Evolutionary conservation across 805 yeast species (phyloP).

Genomic region (Starmera pachycereana): DNA sequence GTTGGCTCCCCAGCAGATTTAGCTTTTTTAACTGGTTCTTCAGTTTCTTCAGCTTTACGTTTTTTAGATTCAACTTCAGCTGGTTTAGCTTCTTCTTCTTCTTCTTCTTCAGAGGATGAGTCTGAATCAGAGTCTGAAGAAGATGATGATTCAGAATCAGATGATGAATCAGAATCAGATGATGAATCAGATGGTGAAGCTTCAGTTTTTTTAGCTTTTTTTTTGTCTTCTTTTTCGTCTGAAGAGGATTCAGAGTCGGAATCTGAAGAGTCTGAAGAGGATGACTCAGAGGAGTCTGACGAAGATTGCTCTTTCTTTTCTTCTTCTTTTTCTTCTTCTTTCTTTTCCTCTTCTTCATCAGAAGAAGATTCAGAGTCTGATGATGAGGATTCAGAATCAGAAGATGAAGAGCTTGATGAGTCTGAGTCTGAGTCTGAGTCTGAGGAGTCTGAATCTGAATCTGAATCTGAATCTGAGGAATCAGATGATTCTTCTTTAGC

Average conservation of each 20-base stretch:
- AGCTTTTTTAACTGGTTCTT: slow-evolving; percentile 42
- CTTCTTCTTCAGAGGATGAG: slow-evolving; percentile 20
- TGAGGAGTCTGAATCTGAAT: slow-evolving; percentile 10
- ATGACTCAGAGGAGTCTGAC: slow-evolving; percentile 5
- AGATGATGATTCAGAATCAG: slow-evolving; percentile 11
- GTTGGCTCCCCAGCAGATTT: slow-evolving; percentile 55
- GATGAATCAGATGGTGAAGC: slow-evolving; percentile 11
- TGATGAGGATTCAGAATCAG: slow-evolving; percentile 12
- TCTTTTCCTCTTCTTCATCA: slow-evolving; percentile 18
- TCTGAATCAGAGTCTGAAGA: slow-evolving; percentile 13
- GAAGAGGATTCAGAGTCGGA: slow-evolving; percentile 8
- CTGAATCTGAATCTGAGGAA: slow-evolving; percentile 19
- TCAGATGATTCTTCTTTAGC: slow-evolving; percentile 15
- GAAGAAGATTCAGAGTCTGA: slow-evolving; percentile 12
- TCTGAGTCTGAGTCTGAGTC: slow-evolving; percentile 8
- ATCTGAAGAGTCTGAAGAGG: slow-evolving; percentile 15
- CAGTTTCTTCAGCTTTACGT: slow-evolving; percentile 22
- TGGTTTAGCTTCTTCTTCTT: slow-evolving; percentile 20
- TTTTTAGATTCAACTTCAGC: slow-evolving; percentile 25
- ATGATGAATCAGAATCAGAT: slow-evolving; percentile 11
- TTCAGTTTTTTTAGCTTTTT: slow-evolving; percentile 8
- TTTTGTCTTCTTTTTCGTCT: slow-evolving; percentile 4
- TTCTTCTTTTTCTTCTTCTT: slow-evolving; percentile 7
- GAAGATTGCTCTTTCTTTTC: slow-evolving; percentile 9
- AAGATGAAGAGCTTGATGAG: slow-evolving; percentile 9